Evolutionary conservation across 2,329 filamentous ascomycete species (phyloP).

Genomic region (Emmonsia crescens): DNA sequence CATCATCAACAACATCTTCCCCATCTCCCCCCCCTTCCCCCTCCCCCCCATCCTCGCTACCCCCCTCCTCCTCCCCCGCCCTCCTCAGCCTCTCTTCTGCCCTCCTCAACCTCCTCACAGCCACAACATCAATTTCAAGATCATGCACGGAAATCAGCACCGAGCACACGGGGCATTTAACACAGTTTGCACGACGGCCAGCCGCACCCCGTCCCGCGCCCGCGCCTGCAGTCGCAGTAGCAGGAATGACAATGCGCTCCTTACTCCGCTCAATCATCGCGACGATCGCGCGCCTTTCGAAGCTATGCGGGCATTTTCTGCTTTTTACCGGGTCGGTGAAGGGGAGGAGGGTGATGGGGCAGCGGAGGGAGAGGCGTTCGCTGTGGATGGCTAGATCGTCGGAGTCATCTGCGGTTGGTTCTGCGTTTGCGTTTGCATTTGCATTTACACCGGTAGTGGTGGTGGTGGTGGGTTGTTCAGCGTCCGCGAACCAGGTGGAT

Average conservation of each 20-base stretch:
- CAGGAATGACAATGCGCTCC: slow-evolving; percentile 12
- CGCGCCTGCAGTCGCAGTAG: slow-evolving; percentile 9
- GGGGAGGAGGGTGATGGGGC: slow-evolving; percentile 37
- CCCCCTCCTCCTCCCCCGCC: slow-evolving; percentile 23
- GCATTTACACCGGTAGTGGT: slow-evolving; percentile 19
- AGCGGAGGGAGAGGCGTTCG: slow-evolving; percentile 37
- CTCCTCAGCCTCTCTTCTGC: slow-evolving; percentile 16
- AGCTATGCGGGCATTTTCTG: slow-evolving; percentile 40
- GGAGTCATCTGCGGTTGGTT: slow-evolving; percentile 18
- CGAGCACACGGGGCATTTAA: slow-evolving; percentile 35
- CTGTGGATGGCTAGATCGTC: slow-evolving; percentile 38
- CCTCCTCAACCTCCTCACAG: slow-evolving; percentile 30
- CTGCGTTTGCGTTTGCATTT: not conserved
- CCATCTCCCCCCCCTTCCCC: slow-evolving; percentile 26
- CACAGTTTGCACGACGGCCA: slow-evolving; percentile 13
- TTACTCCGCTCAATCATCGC: slow-evolving; percentile 31
- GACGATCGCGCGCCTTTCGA: slow-evolving; percentile 37
- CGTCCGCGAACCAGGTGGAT: slow-evolving; percentile 51
- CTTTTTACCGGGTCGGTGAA: slow-evolving; percentile 39
- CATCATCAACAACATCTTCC: no score
- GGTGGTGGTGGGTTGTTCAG: slow-evolving; percentile 17
- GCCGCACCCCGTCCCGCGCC: slow-evolving; percentile 8
- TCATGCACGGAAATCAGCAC: slow-evolving; percentile 27
- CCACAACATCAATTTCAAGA: slow-evolving; percentile 30
- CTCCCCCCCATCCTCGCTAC: slow-evolving; percentile 19